Evolutionary conservation across 257 asterid genomes (phyloP), one percentile per base, ranked within the genome.

Genomic region (Osmanthus fragrans): DNA sequence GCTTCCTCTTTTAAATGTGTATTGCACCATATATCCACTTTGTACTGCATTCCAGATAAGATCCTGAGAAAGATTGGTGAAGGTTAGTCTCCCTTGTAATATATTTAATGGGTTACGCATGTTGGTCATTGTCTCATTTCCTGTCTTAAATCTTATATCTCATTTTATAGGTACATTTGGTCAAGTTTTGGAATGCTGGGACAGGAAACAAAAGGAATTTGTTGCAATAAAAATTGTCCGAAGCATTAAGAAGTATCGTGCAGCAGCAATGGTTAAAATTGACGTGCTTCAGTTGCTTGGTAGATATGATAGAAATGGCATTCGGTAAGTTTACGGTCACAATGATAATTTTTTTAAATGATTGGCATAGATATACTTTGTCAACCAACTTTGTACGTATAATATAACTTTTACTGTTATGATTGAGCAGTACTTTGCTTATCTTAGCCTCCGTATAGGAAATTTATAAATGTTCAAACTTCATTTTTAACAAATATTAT

Each of bases 131-230:
- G 25, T 23, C 69, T 25, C 19, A 23, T 25, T 23, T 63, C 69
- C 9, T 63, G 69, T 63, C 33, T 63, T 3, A 60, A 25, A 9
- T 21, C 64, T 19, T 23, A 56, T 8, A 11, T 2, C 51, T 79
- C 64, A 21, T 73, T 77, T 68, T 25, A 49, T 80, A 85, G 90
- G 87, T 79, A 85, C 90, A 33, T 87, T 85, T 74, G 90, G 89
- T 64, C 90, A 85, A 82, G 90, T 87, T 73, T 70, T 87, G 77
- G 89, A 87, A 81, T 85, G 89, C 73, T 87, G 90, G 90, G 90
- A 87, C 76, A 83, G 90, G 56, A 87, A 87, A 64, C 71, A 79
- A 23, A 87, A 77, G 74, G 86, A 76, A 34, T 71, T 84, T 66
- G 90, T 87, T 71, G 90, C 90, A 54, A 74, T 87, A 37, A 87